Percentiles rank a stretch among this genome's conserved stretches.
Evolutionary conservation across 805 yeast genomes (phyloP).

Genomic region (Yamadazyma scolyti): DNA sequence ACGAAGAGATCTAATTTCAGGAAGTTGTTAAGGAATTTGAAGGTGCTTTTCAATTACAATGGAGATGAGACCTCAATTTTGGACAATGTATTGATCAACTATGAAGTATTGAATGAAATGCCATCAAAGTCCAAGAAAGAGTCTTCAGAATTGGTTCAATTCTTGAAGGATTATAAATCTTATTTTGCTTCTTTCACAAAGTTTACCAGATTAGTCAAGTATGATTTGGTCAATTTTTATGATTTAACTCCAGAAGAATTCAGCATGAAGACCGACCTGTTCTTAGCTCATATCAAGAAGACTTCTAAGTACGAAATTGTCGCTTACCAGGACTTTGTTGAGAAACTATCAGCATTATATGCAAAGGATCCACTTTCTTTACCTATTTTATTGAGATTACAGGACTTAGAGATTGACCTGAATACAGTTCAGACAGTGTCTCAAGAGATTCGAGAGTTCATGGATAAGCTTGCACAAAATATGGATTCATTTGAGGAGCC

Average conservation of each 20-base stretch:
- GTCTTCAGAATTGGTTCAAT: constrained; percentile 5
- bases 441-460: constrained; percentile 6
- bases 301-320: constrained; percentile 5
- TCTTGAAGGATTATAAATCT: constrained; percentile 3
- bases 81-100: constrained; percentile 29
- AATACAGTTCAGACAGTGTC: too few species aligned
- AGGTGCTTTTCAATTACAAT: constrained; percentile 29
- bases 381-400: constrained; percentile 6
- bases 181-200: constrained; percentile 4
- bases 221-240: constrained; percentile 9
- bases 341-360: constrained; percentile 1
- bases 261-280: constrained; percentile 1
- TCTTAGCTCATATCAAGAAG: constrained; percentile 4
- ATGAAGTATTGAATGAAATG: constrained; percentile 21
- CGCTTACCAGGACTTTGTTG: constrained; percentile 2
- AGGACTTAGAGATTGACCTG: too few species aligned
- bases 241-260: constrained; percentile 8
- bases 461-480: constrained; percentile 5
- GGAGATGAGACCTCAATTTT: constrained; percentile 27
- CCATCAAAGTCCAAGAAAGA: constrained; percentile 13
- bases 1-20: constrained; percentile 18
- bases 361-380: constrained; percentile 5
- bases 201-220: constrained; percentile 2
- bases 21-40: constrained; percentile 29
- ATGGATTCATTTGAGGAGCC: constrained; percentile 3